A percentile compares a stretch with the other conserved stretches of the same genome.
These are phyloP conservation scores for Candida suzukii DNA, from an alignment of 805 yeast species.

Conservation along the genomic window DNA sequence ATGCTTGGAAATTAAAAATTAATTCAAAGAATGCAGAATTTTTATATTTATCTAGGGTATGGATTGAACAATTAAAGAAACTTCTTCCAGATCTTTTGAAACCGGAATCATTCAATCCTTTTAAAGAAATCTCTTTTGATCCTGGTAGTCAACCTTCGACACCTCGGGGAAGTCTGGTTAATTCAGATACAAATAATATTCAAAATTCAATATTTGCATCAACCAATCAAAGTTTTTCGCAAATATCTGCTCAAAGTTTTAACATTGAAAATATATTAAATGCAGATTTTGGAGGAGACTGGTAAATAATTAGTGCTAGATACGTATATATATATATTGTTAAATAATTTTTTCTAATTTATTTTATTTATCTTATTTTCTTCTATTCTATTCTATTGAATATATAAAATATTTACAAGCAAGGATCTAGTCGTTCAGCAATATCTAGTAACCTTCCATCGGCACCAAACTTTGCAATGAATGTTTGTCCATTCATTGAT, in stretches of 20 bases:
- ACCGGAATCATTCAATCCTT: neutral
- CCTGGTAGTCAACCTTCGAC: neutral
- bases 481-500: neutral
- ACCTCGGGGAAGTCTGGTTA: no score
- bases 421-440: neutral
- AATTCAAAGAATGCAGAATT: conserved; percentile 14
- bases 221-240: neutral
- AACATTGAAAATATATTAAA: neutral
- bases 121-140: neutral
- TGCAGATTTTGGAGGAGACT: neutral
- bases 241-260: neutral
- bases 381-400: no score
- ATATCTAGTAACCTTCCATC: conserved; percentile 10
- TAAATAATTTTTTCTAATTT: no score
- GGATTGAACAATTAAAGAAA: conserved; percentile 10
- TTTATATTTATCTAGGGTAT: conserved; percentile 8
- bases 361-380: no score
- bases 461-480: conserved; percentile 4
- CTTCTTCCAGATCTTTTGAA: neutral
- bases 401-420: neutral
- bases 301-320: neutral
- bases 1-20: conserved; percentile 10
- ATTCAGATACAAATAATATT: neutral
- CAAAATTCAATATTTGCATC: neutral
- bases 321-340: no score